phyloP scores from a whole-genome alignment of 1,284 basidiomycete species.

The Phellinidium pouzarii region DNA sequence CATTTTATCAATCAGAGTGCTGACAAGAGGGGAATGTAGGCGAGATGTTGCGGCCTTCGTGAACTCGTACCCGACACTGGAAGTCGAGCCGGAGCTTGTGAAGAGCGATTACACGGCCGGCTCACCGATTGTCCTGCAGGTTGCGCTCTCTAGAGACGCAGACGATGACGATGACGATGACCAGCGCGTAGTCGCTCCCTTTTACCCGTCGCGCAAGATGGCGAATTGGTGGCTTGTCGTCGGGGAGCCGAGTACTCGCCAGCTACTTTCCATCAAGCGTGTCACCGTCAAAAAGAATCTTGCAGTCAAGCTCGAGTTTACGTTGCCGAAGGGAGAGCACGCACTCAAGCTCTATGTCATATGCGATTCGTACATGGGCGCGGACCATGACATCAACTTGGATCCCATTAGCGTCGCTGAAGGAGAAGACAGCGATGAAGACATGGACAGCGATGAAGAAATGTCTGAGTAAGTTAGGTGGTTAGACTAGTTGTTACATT shows the following conservation, averaged over 20 bases:
- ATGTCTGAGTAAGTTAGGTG: conserved; percentile 30
- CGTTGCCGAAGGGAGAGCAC: conserved; percentile 77
- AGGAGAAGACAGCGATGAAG: conserved; percentile 76
- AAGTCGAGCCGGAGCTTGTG: conserved; percentile 78
- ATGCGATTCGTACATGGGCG: conserved; percentile 87
- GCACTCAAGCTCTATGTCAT: conserved; percentile 86
- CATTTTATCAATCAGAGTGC: not conserved
- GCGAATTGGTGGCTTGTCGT: conserved; percentile 98
- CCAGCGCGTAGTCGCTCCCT: conserved; percentile 83
- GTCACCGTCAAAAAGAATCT: conserved; percentile 83
- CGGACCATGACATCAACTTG: conserved; percentile 84
- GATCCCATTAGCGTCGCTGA: conserved; percentile 79
- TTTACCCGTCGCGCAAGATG: conserved; percentile 87
- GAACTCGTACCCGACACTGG: conserved; percentile 90
- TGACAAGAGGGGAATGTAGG: conserved; percentile 36
- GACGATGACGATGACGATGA: conserved; percentile 69
- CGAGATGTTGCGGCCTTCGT: conserved; percentile 88
- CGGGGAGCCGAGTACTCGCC: conserved; percentile 68
- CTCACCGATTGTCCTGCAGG: conserved; percentile 75
- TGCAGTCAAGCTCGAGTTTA: conserved; percentile 84
- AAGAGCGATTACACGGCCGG: conserved; percentile 82
- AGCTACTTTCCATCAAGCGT: conserved; percentile 90
- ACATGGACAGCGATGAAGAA: conserved; percentile 42
- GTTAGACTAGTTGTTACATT: not conserved
- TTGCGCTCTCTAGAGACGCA: conserved; percentile 75